Evolutionary conservation across 805 yeast species (phyloP).

Genomic region (Ogataea zsoltii): DNA sequence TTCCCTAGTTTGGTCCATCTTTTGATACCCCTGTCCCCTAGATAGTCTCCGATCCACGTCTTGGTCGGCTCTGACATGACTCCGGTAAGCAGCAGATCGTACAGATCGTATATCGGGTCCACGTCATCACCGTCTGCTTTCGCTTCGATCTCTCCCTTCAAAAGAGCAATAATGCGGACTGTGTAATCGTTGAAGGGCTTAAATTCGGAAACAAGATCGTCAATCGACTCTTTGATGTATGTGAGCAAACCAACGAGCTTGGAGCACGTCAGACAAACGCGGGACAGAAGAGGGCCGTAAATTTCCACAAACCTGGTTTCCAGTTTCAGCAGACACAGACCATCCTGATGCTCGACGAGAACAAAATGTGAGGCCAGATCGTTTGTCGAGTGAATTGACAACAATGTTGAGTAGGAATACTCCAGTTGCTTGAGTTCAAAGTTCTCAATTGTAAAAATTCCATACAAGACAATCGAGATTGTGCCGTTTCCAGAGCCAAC

Average conservation of each 20-base stretch:
- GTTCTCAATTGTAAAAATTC: constrained; percentile 35
- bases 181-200: constrained; percentile 41
- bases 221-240: constrained; percentile 36
- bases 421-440: constrained; percentile 21
- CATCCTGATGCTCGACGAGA: constrained; percentile 22
- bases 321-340: constrained; percentile 23
- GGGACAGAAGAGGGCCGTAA: constrained; percentile 32
- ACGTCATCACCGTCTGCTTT: constrained; percentile 15
- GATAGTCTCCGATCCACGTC: constrained; percentile 62
- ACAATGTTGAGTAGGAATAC: constrained; percentile 17
- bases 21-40: constrained; percentile 66
- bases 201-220: constrained; percentile 31
- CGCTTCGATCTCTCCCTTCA: constrained; percentile 38
- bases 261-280: constrained; percentile 37
- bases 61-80: constrained; percentile 48
- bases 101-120: constrained; percentile 42
- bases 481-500: constrained; percentile 27
- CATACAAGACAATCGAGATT: constrained; percentile 32
- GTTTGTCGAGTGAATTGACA: constrained; percentile 20
- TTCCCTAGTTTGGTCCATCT: constrained; percentile 54
- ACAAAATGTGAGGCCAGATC: constrained; percentile 29
- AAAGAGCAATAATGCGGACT: constrained; percentile 34
- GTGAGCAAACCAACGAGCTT: constrained; percentile 36
- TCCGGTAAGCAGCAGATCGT: constrained; percentile 54
- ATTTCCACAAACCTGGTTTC: constrained; percentile 30